Evolutionary conservation across 2,329 filamentous ascomycete species (phyloP).

Genomic region (Trichophyton benhamiae): DNA sequence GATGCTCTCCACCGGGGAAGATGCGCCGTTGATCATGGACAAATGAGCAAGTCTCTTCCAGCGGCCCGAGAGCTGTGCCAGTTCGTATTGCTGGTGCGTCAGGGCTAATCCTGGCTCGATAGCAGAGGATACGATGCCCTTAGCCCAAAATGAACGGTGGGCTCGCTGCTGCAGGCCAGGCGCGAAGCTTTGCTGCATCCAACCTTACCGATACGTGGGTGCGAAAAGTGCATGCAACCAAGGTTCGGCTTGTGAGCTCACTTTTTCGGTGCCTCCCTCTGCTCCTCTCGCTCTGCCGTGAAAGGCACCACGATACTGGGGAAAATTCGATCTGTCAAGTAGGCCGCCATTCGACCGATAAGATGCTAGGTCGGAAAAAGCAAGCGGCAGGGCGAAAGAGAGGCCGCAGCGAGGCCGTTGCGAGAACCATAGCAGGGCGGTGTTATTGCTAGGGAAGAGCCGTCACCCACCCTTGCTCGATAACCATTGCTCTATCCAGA

Average conservation of each 20-base stretch:
- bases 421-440: not conserved
- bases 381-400: not conserved
- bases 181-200: not conserved
- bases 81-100: not conserved
- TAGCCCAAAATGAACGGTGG: not conserved
- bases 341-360: not conserved
- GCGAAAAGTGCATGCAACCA: not conserved
- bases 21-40: conserved; percentile 3
- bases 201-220: not conserved
- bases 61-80: conserved; percentile 2
- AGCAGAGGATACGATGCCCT: not conserved
- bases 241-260: not conserved
- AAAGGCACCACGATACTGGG: too few relatives aligned
- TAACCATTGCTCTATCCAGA: not conserved
- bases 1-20: not conserved
- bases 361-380: not conserved
- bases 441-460: not conserved
- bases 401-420: not conserved
- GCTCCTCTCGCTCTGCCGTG: too few relatives aligned
- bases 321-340: too few relatives aligned
- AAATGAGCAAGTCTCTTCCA: conserved; percentile 3
- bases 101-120: not conserved
- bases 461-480: not conserved
- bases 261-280: not conserved
- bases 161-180: not conserved